A percentile compares a stretch with the other conserved stretches of the same genome.
These are phyloP conservation scores for Aureobasidium sp. DNA, from an alignment of 2,329 filamentous ascomycete species.

Conservation along the genomic window DNA sequence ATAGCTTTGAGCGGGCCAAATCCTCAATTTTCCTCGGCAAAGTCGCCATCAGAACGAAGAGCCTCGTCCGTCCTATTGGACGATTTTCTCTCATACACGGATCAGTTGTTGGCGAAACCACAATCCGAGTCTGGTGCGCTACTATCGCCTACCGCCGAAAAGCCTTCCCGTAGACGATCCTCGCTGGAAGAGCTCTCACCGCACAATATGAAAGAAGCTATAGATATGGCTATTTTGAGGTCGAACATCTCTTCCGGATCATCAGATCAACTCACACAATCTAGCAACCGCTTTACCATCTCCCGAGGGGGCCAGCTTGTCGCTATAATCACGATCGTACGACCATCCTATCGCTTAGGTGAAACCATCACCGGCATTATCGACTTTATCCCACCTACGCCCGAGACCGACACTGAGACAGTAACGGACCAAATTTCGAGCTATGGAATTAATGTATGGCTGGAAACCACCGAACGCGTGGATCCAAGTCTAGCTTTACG, in stretches of 20 bases:
- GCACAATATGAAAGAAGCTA: constrained; percentile 67
- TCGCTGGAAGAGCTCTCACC: constrained; percentile 38
- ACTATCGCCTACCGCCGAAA: constrained; percentile 58
- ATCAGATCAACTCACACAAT: constrained; percentile 39
- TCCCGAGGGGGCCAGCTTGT: constrained; percentile 86
- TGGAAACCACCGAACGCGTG: constrained; percentile 82
- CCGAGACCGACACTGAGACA: background rate
- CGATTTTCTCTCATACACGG: constrained; percentile 69
- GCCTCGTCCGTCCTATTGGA: constrained; percentile 39
- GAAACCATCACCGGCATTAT: constrained; percentile 78
- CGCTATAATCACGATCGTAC: constrained; percentile 78
- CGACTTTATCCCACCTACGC: constrained; percentile 55
- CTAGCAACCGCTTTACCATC: constrained; percentile 92
- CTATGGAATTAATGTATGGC: constrained; percentile 73
- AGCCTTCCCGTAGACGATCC: constrained; percentile 27
- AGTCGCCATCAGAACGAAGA: constrained; percentile 21
- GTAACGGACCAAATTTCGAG: constrained; percentile 50
- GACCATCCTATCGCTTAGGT: constrained; percentile 80
- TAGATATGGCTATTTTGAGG: constrained; percentile 82
- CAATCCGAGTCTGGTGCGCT: constrained; percentile 50
- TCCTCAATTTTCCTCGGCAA: constrained; percentile 15
- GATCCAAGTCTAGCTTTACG: constrained; percentile 73
- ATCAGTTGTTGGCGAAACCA: constrained; percentile 59
- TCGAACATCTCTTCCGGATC: constrained; percentile 49
- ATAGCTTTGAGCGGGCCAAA: constrained; percentile 23